phyloP scores from a whole-genome alignment of 1,284 basidiomycete species.

The Coniferiporia weirii region DNA sequence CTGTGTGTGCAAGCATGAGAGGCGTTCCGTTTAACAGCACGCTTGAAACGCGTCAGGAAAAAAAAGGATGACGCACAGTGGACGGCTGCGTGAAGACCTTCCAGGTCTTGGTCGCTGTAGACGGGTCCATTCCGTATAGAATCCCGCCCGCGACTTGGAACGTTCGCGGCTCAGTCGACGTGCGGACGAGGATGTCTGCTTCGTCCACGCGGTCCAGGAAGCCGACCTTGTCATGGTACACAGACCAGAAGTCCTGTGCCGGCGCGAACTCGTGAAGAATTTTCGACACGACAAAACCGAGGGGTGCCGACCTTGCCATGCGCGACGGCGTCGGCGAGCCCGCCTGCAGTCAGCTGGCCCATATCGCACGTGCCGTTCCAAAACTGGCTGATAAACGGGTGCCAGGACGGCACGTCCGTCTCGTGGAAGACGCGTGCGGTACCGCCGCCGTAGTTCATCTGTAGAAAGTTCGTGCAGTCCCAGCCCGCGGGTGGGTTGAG shows the following conservation, averaged over 20 bases:
- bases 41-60: not conserved
- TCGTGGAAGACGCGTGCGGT: slow-evolving; percentile 36
- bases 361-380: slow-evolving; percentile 52
- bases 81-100: slow-evolving; percentile 40
- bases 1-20: slow-evolving; percentile 23
- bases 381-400: slow-evolving; percentile 44
- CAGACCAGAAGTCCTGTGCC: slow-evolving; percentile 45
- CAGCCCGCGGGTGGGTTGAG: slow-evolving; percentile 39
- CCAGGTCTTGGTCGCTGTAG: slow-evolving; percentile 32
- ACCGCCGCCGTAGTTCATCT: slow-evolving; percentile 33
- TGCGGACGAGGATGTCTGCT: slow-evolving; percentile 26
- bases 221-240: slow-evolving; percentile 39
- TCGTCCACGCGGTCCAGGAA: slow-evolving; percentile 39
- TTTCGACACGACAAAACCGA: not conserved
- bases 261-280: no score
- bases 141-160: slow-evolving; percentile 41
- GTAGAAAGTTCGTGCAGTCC: slow-evolving; percentile 35
- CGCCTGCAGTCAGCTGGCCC: slow-evolving; percentile 47
- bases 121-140: slow-evolving; percentile 45
- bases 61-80: slow-evolving; percentile 24
- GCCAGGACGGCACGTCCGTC: slow-evolving; percentile 35
- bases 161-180: slow-evolving; percentile 27
- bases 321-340: slow-evolving; percentile 40
- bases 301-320: slow-evolving; percentile 40
- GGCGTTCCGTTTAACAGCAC: not conserved